Percentiles rank a stretch among this genome's conserved stretches.
Evolutionary conservation across 306 rosid species (phyloP).

Genomic region (Vigna hirtella): DNA sequence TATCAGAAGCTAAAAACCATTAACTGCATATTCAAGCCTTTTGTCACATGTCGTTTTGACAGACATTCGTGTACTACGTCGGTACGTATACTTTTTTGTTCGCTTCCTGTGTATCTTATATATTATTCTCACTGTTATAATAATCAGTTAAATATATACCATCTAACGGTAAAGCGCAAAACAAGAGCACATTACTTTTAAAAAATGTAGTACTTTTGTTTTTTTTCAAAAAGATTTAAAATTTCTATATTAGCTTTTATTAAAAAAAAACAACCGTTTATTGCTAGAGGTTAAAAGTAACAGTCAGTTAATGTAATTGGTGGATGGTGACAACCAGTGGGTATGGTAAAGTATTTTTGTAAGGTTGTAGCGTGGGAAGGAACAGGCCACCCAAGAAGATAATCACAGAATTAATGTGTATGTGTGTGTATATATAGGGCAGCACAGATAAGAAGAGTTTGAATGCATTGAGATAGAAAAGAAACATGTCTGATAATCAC

Average conservation of each 20-base stretch:
- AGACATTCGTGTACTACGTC: no score
- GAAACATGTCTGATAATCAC: conserved; percentile 45
- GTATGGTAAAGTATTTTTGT: neutral
- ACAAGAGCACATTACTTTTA: no score
- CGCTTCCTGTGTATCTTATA: neutral
- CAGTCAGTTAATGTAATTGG: no score
- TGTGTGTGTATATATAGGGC: conserved; percentile 26
- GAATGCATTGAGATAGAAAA: neutral
- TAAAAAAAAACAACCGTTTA: no score
- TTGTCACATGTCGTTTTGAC: conserved; percentile 8
- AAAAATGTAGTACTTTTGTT: no score
- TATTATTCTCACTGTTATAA: neutral
- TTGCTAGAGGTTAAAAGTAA: no score
- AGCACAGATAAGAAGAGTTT: neutral
- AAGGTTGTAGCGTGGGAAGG: neutral
- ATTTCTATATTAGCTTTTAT: no score
- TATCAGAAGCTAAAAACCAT: neutral
- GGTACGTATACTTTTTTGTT: neutral
- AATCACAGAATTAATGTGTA: no score
- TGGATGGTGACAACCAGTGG: neutral
- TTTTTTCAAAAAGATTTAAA: no score
- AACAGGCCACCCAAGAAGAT: neutral
- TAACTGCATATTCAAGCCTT: neutral
- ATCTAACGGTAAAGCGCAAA: no score
- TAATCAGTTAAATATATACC: neutral